Conservation (phyloP, 306 rosid genomes). For the Lagenaria siceraria region DNA sequence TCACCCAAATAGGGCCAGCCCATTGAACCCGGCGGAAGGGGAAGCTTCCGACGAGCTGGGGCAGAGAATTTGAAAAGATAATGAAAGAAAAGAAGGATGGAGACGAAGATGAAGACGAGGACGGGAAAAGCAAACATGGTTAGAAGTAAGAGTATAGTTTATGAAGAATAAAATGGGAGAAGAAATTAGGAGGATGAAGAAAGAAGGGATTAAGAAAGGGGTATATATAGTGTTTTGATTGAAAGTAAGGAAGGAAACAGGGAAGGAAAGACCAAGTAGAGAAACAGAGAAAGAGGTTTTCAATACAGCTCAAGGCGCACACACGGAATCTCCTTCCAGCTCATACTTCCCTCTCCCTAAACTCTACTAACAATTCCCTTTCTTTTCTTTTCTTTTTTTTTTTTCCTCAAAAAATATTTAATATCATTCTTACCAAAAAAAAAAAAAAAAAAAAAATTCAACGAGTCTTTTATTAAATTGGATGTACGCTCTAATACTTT, state of each 20-base stretch:
- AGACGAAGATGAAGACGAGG: neutral
- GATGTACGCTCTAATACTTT: too few relatives aligned
- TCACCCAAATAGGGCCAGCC: slow-evolving; percentile 88
- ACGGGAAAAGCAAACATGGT: slow-evolving; percentile 9
- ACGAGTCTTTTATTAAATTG: too few relatives aligned
- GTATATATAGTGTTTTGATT: neutral
- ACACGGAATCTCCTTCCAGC: slow-evolving; percentile 71
- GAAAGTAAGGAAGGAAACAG: neutral
- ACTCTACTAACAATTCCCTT: too few relatives aligned
- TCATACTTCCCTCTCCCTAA: slow-evolving; percentile 13
- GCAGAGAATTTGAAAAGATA: slow-evolving; percentile 17
- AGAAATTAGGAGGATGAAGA: neutral
- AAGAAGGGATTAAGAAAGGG: neutral
- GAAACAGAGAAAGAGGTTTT: slow-evolving; percentile 10
- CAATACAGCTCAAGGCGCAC: slow-evolving; percentile 54
- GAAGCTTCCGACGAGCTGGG: slow-evolving; percentile 18
- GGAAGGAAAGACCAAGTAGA: slow-evolving; percentile 13
- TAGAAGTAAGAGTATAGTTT: neutral
- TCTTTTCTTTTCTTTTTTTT: too few relatives aligned
- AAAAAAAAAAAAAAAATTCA: too few relatives aligned
- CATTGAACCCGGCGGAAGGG: slow-evolving; percentile 81
- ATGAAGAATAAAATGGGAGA: neutral
- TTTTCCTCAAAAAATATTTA: too few relatives aligned
- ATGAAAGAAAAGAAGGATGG: slow-evolving; percentile 17
- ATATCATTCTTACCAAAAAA: too few relatives aligned